Evolutionary conservation across 108 stramenopile species (phyloP), one percentile per base, ranked within the genome.

Genomic region (Pseudonitzschia multiseries): DNA sequence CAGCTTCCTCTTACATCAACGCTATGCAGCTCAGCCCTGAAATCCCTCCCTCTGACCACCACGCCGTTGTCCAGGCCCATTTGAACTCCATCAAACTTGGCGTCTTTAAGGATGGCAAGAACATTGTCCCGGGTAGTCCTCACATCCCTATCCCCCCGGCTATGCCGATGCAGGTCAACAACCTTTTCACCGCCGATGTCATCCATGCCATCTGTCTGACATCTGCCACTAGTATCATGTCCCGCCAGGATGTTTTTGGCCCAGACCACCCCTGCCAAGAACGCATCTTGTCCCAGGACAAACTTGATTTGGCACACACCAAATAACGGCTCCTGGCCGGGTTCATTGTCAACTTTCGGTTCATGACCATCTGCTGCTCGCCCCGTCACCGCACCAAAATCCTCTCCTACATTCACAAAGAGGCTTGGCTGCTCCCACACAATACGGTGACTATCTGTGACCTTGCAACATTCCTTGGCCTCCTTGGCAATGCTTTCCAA

Each of bases 281-380:
- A n/a, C n/a, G n/a, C n/a, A n/a, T n/a, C n/a, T n/a, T 71, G 8
- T 61, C 59, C 28, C 21, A 32, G n/a, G 59, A 71, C 21, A 71
- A 71, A 28, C 41, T 71, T 61, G 36, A 43, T 27, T 15, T 21
- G 4, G 17, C 21, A 18, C 42, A 56, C 40, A 28, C 14, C 57
- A 21, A 71, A 8, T 17, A 44, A 42, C 71, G 71, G 10, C 32
- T 31, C 20, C 13, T 26, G 18, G 42, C 10, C 42, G 42, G 42
- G 8, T n/a, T n/a, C n/a, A n/a, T n/a, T n/a, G n/a, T n/a, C n/a
- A n/a, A n/a, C n/a, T n/a, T n/a, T n/a, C n/a, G 42, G 8, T 42
- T 6, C 8, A 42, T 42, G 42, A 42, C 42, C 10, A 42, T 42
- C 42, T 10, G 10, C 6, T 10, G 6, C 42, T 42, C 42, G 10